Evolutionary conservation across 345 rosid species (phyloP), one percentile per base, ranked within the genome.

Genomic region (Ceriops decandra): DNA sequence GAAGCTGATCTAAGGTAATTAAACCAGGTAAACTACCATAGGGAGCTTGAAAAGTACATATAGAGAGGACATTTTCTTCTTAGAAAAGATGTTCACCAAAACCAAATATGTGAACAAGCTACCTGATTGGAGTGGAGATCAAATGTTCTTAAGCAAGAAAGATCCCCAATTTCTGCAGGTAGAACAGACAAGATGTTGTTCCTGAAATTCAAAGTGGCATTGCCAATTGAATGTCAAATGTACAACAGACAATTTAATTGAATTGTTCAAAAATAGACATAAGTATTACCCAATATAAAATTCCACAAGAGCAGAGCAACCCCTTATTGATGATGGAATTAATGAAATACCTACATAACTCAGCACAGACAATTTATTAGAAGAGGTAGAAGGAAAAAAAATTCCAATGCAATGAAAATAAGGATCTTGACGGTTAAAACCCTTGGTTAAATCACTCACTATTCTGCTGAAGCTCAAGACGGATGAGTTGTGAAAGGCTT

Each of bases 81-180:
- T 20, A 26, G 13, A 57, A 28, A 60, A 64, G 16, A 31, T 24
- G 35, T 2, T 42, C 26, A 38, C 38, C 6, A 49, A 66, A 67
- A 52, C 59, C 28, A 62, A 66, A 35, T 52, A 21, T 38, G 77
- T n/a, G 57, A 77, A 63, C 30, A 47, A 7, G 52, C 26, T 77
- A 85, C 98, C 91, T 88, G 87, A 79, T 93, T 93, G 54, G 96
- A 89, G 70, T 84, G 96, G 63, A 91, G 85, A 88, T 91, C 98
- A 30, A 93, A 80, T 71, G 92, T 89, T 67, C 92, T 96, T 60
- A 93, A 79, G 67, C 66, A 67, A 71, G 90, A 85, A 71, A 93
- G 85, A 35, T 47, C 80, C 69, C 95, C 92, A 69, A 88, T 52
- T 80, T 88, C 95, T 61, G 68, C 74, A 69, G 98, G 96, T 81